These are phyloP conservation scores for Kluyveromyces nonfermentans DNA, from an alignment of 805 yeast genomes.

Conservation along the genomic window DNA sequence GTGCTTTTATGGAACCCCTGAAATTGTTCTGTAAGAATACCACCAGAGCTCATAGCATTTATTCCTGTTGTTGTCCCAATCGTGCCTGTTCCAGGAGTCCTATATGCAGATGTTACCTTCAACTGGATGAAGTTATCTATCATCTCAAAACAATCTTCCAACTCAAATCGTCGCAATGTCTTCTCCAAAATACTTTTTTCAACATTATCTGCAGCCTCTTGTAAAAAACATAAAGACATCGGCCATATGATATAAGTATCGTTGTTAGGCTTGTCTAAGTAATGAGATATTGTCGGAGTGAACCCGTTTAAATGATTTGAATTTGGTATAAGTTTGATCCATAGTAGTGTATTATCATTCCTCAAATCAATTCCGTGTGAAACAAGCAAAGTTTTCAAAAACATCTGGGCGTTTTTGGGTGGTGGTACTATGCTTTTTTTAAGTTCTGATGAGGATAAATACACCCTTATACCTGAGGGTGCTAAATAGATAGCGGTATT, in stretches of 20 bases:
- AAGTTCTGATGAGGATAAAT: slow-evolving; percentile 30
- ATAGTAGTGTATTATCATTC: slow-evolving; percentile 29
- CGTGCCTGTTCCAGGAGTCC: slow-evolving; percentile 28
- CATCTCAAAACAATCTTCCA: slow-evolving; percentile 29
- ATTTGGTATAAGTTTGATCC: slow-evolving; percentile 66
- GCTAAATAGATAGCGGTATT: slow-evolving; percentile 39
- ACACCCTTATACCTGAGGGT: slow-evolving; percentile 48
- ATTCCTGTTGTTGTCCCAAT: slow-evolving; percentile 15
- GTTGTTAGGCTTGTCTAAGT: slow-evolving; percentile 41
- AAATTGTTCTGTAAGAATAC: slow-evolving; percentile 25
- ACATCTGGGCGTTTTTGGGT: slow-evolving; percentile 34
- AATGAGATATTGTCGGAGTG: slow-evolving; percentile 53
- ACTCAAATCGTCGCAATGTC: slow-evolving; percentile 9
- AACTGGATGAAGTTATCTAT: slow-evolving; percentile 33
- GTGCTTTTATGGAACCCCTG: slow-evolving; percentile 19
- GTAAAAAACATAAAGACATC: slow-evolving; percentile 51
- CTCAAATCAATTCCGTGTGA: slow-evolving; percentile 30
- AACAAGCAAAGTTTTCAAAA: slow-evolving; percentile 30
- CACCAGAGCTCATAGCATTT: slow-evolving; percentile 26
- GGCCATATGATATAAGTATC: slow-evolving; percentile 66
- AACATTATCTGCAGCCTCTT: slow-evolving; percentile 27
- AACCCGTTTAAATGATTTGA: slow-evolving; percentile 58
- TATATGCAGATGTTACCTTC: slow-evolving; percentile 31
- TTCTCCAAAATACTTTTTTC: slow-evolving; percentile 4
- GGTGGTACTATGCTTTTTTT: slow-evolving; percentile 31